Evolutionary conservation across 352 stramenopile genomes (phyloP).

Genomic region (Pythium insidiosum): DNA sequence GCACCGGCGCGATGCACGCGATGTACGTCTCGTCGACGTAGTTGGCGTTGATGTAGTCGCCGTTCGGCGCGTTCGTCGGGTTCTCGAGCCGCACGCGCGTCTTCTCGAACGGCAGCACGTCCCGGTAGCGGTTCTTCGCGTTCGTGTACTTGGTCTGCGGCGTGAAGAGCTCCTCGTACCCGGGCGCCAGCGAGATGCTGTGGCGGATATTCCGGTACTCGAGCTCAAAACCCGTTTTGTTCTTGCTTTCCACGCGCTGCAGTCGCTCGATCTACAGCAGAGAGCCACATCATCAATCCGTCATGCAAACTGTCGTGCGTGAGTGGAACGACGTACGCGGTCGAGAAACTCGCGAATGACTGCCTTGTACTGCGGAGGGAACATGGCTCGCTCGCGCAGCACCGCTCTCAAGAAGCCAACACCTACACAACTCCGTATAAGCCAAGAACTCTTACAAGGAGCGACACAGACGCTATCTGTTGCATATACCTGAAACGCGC

Average conservation of each 20-base stretch:
- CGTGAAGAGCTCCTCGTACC: conserved; percentile 43
- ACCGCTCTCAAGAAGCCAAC: no score
- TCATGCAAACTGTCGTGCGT: no score
- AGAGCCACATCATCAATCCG: no score
- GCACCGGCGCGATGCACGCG: conserved; percentile 64
- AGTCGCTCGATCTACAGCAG: conserved; percentile 21
- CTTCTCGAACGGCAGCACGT: conserved; percentile 68
- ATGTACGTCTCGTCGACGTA: conserved; percentile 60
- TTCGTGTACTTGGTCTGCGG: conserved; percentile 60
- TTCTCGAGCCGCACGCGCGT: conserved; percentile 51
- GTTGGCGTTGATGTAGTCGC: conserved; percentile 77
- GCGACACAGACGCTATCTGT: no score
- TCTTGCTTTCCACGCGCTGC: conserved; percentile 16
- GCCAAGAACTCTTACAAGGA: no score
- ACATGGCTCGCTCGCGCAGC: no score
- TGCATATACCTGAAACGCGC: no score
- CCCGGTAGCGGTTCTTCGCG: conserved; percentile 68
- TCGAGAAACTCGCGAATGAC: conserved; percentile 14
- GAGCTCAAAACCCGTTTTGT: conserved; percentile 33
- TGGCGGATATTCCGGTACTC: conserved; percentile 62
- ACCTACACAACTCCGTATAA: no score
- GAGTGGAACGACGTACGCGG: conserved; percentile 2
- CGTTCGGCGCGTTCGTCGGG: conserved; percentile 3
- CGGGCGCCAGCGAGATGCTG: conserved; percentile 44
- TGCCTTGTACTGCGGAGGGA: conserved; percentile 8